Conservation (phyloP, 2,329 filamentous ascomycete genomes). For the Phialophora chinensis region DNA sequence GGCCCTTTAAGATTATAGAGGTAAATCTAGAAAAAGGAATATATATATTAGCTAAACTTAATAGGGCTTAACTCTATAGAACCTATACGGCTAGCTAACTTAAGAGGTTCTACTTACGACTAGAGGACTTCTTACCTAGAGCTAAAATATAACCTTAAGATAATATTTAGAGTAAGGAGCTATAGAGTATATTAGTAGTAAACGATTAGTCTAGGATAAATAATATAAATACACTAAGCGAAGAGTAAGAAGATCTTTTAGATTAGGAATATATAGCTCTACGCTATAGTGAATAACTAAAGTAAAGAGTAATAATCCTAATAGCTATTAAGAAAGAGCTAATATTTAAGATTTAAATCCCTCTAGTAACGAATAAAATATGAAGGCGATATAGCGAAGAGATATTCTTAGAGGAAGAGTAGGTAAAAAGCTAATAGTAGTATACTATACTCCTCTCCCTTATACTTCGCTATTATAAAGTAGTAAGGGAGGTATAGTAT, state of each 20-base stretch:
- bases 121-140: background rate
- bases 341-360: background rate
- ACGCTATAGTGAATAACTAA: background rate
- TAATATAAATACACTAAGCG: too few relatives aligned
- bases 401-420: too few relatives aligned
- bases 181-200: background rate
- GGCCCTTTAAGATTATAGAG: constrained; percentile 1
- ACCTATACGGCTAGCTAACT: background rate
- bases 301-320: background rate
- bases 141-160: background rate
- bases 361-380: background rate
- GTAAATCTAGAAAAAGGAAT: background rate
- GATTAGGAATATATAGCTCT: background rate
- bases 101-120: constrained; percentile 2
- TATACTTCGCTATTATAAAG: too few relatives aligned
- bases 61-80: background rate
- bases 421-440: too few relatives aligned
- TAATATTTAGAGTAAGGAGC: background rate
- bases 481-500: too few relatives aligned
- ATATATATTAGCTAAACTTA: constrained; percentile 5
- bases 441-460: too few relatives aligned
- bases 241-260: too few relatives aligned
- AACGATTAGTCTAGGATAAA: too few relatives aligned
- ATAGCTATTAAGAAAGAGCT: background rate
- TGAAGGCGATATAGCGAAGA: background rate